Evolutionary conservation across 164 flowering plant genomes (phyloP).

Genomic region (Aristolochia fimbriata): DNA sequence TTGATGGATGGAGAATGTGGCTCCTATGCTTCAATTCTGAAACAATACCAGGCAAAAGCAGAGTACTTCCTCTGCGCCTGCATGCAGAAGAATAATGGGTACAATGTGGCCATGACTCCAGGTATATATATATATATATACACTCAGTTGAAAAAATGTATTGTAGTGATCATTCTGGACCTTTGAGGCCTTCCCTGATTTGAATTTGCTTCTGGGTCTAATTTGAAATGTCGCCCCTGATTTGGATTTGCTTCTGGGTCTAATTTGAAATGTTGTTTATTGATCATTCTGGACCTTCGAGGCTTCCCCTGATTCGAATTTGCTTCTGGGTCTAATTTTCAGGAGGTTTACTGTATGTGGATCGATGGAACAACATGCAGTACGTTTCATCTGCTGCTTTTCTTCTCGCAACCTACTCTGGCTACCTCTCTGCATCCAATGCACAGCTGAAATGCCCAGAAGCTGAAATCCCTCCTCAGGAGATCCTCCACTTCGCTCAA

Average conservation of each 20-base stretch:
- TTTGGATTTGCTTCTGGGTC: neutral
- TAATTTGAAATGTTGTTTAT: neutral
- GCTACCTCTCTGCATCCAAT: conserved; percentile 39
- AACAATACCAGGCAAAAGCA: conserved; percentile 78
- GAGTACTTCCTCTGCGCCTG: conserved; percentile 77
- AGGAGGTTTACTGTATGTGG: conserved; percentile 68
- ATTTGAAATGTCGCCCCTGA: neutral
- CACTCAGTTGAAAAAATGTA: neutral
- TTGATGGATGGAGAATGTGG: conserved; percentile 49
- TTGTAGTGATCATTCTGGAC: neutral
- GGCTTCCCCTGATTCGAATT: neutral
- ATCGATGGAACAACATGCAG: conserved; percentile 80
- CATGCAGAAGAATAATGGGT: conserved; percentile 65
- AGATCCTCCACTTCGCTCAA: conserved; percentile 57
- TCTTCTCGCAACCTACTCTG: conserved; percentile 71
- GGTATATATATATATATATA: conserved; percentile 23
- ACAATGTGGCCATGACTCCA: conserved; percentile 63
- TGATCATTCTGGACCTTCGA: neutral
- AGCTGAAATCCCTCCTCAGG: conserved; percentile 37
- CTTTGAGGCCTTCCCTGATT: neutral
- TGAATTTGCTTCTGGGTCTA: neutral
- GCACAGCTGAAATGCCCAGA: conserved; percentile 50
- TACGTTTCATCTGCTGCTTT: conserved; percentile 69
- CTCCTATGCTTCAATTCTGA: conserved; percentile 38
- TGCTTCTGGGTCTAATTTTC: neutral